Evolutionary conservation across 495 filamentous ascomycete genomes (phyloP).

Genomic region (Tuber calosporum): DNA sequence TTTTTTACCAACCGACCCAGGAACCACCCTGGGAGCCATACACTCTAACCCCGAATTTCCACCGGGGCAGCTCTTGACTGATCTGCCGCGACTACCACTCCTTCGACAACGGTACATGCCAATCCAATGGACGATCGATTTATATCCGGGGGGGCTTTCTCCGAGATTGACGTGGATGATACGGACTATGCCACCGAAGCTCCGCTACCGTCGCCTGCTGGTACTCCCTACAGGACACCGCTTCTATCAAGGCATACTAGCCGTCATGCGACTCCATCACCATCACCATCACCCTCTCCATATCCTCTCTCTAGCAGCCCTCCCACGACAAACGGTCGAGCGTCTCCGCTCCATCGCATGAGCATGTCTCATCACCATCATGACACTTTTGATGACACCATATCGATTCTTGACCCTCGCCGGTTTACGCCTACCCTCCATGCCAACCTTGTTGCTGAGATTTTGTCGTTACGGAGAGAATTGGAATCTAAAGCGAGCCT

Average conservation of each 20-base stretch:
- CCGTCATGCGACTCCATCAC: constrained; percentile 55
- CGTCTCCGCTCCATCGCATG: constrained; percentile 42
- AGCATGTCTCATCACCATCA: constrained; percentile 50
- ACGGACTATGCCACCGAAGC: constrained; percentile 42
- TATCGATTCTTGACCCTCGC: constrained; percentile 76
- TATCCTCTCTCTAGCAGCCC: constrained; percentile 50
- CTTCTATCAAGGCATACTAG: constrained; percentile 49
- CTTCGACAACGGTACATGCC: constrained; percentile 13
- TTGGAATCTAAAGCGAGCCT: constrained; percentile 77
- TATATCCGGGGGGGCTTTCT: constrained; percentile 30
- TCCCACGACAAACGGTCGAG: constrained; percentile 41
- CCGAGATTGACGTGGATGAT: constrained; percentile 31
- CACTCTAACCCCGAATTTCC: not conserved
- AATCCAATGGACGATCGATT: constrained; percentile 34
- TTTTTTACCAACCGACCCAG: constrained; percentile 6
- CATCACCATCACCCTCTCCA: constrained; percentile 58
- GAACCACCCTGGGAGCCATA: not conserved
- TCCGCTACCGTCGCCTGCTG: constrained; percentile 36
- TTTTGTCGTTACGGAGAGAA: constrained; percentile 76
- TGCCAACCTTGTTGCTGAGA: constrained; percentile 90
- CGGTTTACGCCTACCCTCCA: constrained; percentile 93
- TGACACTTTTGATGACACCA: constrained; percentile 60
- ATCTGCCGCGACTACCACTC: constrained; percentile 21
- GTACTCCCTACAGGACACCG: constrained; percentile 40
- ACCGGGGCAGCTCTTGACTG: constrained; percentile 32